Conservation (phyloP, 2,329 filamentous ascomycete species). For the Onygena corvina region DNA sequence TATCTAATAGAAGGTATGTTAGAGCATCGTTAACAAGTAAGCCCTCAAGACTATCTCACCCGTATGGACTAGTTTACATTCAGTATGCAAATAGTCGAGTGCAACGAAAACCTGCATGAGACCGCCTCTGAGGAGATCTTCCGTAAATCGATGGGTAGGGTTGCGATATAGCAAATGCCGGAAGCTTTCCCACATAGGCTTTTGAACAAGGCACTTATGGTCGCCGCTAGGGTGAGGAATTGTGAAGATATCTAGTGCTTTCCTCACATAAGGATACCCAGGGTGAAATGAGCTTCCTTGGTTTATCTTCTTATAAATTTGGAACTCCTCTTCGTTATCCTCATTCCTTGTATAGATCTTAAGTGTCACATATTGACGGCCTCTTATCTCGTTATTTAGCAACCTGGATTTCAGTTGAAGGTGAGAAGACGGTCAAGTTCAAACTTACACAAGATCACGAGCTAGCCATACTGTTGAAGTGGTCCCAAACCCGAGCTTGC, state of each 20-base stretch:
- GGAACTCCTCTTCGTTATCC: constrained; percentile 19
- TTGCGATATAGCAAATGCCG: constrained; percentile 30
- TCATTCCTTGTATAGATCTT: constrained; percentile 20
- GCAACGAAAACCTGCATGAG: constrained; percentile 31
- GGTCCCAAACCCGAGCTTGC: constrained; percentile 24
- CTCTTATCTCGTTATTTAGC: constrained; percentile 15
- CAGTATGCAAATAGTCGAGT: constrained; percentile 33
- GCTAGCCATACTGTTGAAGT: constrained; percentile 25
- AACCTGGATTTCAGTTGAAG: constrained; percentile 8
- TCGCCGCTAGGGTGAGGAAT: constrained; percentile 19
- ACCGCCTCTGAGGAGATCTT: constrained; percentile 28
- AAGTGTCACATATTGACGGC: constrained; percentile 19
- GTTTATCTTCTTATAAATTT: constrained; percentile 22
- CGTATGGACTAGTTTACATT: constrained; percentile 37
- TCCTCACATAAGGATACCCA: constrained; percentile 23
- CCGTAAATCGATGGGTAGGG: constrained; percentile 27
- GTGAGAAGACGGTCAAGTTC: background rate
- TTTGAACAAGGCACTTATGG: constrained; percentile 27
- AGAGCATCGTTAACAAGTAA: background rate
- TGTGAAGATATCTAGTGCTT: constrained; percentile 24
- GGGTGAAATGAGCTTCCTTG: constrained; percentile 20
- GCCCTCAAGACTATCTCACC: constrained; percentile 22
- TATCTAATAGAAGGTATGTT: constrained; percentile 22
- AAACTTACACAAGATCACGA: constrained; percentile 20
- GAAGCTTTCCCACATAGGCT: constrained; percentile 33